Conservation (phyloP, 768 basidiomycete species). For the Rhodotorula taiwanensis region DNA sequence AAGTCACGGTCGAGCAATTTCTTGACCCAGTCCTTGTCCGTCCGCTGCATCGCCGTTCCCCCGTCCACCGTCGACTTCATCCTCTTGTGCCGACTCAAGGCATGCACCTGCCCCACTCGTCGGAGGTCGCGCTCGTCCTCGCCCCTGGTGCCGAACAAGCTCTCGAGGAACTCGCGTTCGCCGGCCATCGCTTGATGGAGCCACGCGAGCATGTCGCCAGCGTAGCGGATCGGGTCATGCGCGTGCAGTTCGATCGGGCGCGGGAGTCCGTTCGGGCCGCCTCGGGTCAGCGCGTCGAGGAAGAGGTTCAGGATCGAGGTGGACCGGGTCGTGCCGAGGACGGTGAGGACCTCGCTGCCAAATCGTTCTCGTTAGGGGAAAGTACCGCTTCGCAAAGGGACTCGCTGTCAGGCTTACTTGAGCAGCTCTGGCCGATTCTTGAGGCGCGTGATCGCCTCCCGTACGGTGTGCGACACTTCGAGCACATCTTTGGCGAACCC, state of each 20-base stretch:
- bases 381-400: too few species aligned
- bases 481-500: conserved; percentile 55
- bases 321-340: conserved; percentile 76
- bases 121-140: conserved; percentile 48
- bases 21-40: conserved; percentile 60
- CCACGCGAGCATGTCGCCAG: conserved; percentile 99
- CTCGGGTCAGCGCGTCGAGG: conserved; percentile 72
- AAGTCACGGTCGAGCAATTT: conserved; percentile 75
- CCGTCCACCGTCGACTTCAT: conserved; percentile 54
- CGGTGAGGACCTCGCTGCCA: conserved; percentile 62
- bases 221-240: conserved; percentile 91
- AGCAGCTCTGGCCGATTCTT: conserved; percentile 69
- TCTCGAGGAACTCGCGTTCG: conserved; percentile 87
- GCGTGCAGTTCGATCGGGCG: conserved; percentile 95
- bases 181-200: conserved; percentile 92
- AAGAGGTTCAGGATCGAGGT: conserved; percentile 72
- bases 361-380: too few species aligned
- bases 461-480: conserved; percentile 60
- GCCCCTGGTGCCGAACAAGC: conserved; percentile 64
- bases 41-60: conserved; percentile 43
- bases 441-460: conserved; percentile 67
- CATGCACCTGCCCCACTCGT: conserved; percentile 58
- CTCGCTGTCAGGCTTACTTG: conserved; percentile 50
- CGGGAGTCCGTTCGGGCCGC: conserved; percentile 63
- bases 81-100: conserved; percentile 43